A percentile compares a stretch with the other conserved stretches of the same genome.
These are phyloP conservation scores for Purpureocillium takamizusanense DNA, from an alignment of 2,329 filamentous ascomycete species.

Conservation along the genomic window DNA sequence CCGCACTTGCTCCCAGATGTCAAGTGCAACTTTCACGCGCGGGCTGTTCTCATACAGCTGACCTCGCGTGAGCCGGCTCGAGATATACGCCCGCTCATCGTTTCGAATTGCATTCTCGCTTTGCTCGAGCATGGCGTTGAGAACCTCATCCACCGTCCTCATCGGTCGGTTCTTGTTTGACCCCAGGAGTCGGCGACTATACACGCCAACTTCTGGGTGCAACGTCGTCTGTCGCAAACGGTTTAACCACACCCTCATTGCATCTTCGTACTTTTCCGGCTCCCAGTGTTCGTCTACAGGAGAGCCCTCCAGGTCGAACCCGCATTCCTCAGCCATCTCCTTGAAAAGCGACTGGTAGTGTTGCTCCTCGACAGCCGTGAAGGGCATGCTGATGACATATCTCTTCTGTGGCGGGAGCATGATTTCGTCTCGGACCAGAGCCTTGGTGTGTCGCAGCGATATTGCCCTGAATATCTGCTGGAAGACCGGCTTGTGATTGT, in stretches of 20 bases:
- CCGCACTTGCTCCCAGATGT: conserved; percentile 56
- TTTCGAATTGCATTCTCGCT: conserved; percentile 58
- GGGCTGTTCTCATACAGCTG: conserved; percentile 73
- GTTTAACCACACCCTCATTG: conserved; percentile 73
- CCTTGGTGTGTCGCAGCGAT: conserved; percentile 79
- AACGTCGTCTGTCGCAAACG: conserved; percentile 74
- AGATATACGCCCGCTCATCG: conserved; percentile 60
- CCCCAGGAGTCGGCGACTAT: conserved; percentile 55
- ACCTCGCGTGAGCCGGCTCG: conserved; percentile 57
- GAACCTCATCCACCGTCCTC: conserved; percentile 74
- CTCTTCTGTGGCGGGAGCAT: conserved; percentile 74
- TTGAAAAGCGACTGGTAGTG: conserved; percentile 72
- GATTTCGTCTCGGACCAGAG: conserved; percentile 68
- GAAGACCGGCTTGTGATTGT: conserved; percentile 54
- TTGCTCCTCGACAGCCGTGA: conserved; percentile 84
- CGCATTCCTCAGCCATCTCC: conserved; percentile 63
- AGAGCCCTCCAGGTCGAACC: conserved; percentile 53
- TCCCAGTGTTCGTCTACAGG: conserved; percentile 57
- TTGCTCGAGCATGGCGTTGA: conserved; percentile 86
- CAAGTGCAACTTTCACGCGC: conserved; percentile 56
- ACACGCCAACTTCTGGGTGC: conserved; percentile 71
- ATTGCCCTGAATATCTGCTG: conserved; percentile 60
- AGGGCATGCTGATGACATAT: conserved; percentile 80
- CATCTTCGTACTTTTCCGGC: conserved; percentile 53
- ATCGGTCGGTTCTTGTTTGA: conserved; percentile 56